Base-by-base conservation (phyloP, 306 rosid genomes). In the Cucurbita maxima region DNA sequence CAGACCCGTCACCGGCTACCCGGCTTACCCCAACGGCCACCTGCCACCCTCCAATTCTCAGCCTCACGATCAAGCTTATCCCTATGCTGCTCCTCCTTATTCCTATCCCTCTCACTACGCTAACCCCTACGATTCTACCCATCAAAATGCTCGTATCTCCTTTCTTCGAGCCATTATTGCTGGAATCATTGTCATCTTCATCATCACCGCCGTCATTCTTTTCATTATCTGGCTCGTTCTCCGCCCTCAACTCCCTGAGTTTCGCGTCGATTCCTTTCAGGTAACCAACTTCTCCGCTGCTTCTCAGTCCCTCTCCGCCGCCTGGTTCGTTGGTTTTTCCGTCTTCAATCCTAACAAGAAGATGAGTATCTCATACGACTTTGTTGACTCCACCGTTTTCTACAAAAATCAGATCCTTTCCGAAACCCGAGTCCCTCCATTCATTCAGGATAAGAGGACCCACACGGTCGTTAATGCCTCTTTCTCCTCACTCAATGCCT, bases 1-100 rank as follows among this genome's bases (percentile, higher is more conserved):
- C 2, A 61, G 96, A 69, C 84, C 96, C 52, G 91, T 84, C 82
- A 87, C 96, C 53, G 96, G 91, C 81, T 92, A 89, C 86, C 96
- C 96, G 0, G 88, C 86, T 64, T 77, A 75, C 56, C 64, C 84
- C 59, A 71, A 77, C 61, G 84, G 85, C 64, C 48, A 50, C 19
- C 81, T 77, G 10, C 79, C 82, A 0, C 82, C 79, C 2, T 70
- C 74, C 74, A 70, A 70, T 78, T 0, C 19, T 71, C 8, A 66
- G 43, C 58, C 58, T 44, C 68, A 50, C 0, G 59, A 14, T 3
- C 72, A 75, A 10, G 82, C 84, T 6, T 86, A 87, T 48, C 84
- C 96, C 6, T 90, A 90, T 74, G 77, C 82, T 18, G 71, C 85
- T 2, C 79, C 81, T 0, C 84, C 81, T 0, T 80, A 77, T n/a